These are phyloP conservation scores for Mycena belliarum DNA, from an alignment of 768 basidiomycete genomes.

Conservation along the genomic window DNA sequence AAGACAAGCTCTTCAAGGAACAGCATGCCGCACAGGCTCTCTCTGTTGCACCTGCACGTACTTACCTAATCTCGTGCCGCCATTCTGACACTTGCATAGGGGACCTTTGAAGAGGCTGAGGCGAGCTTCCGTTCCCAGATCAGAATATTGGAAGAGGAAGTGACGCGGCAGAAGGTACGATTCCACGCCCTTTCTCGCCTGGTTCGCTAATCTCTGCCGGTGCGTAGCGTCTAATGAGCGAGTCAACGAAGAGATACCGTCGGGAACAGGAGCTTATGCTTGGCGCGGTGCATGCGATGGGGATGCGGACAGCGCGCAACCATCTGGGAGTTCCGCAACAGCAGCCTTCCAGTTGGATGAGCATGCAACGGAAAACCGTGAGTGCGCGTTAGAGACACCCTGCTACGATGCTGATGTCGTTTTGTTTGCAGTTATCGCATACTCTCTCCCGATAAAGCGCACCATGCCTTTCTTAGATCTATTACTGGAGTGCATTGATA, in stretches of 20 bases:
- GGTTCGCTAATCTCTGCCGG: neutral
- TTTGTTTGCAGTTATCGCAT: conserved; percentile 13
- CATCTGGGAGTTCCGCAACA: conserved; percentile 55
- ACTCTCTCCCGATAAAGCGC: conserved; percentile 11
- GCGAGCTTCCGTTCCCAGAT: conserved; percentile 65
- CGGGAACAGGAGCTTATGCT: conserved; percentile 84
- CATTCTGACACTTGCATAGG: conserved; percentile 30
- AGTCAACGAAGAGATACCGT: conserved; percentile 62
- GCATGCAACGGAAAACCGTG: conserved; percentile 60
- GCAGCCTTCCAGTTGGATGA: conserved; percentile 70
- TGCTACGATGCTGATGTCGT: neutral
- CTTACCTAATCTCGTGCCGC: neutral
- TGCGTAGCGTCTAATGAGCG: conserved; percentile 47
- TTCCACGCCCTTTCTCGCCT: neutral
- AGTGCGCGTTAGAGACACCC: conserved; percentile 15
- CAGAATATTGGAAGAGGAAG: conserved; percentile 63
- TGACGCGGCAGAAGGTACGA: conserved; percentile 57
- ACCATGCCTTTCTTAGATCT: conserved; percentile 5
- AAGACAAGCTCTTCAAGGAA: conserved; percentile 87
- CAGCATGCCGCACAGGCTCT: conserved; percentile 63
- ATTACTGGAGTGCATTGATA: conserved; percentile 7
- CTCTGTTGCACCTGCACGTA: conserved; percentile 45
- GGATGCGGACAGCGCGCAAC: conserved; percentile 62
- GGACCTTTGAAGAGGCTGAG: conserved; percentile 73
- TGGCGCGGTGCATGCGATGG: conserved; percentile 67